Evolutionary conservation across 2,329 filamentous ascomycete species (phyloP).

Genomic region (Lecanicillium sp.): DNA sequence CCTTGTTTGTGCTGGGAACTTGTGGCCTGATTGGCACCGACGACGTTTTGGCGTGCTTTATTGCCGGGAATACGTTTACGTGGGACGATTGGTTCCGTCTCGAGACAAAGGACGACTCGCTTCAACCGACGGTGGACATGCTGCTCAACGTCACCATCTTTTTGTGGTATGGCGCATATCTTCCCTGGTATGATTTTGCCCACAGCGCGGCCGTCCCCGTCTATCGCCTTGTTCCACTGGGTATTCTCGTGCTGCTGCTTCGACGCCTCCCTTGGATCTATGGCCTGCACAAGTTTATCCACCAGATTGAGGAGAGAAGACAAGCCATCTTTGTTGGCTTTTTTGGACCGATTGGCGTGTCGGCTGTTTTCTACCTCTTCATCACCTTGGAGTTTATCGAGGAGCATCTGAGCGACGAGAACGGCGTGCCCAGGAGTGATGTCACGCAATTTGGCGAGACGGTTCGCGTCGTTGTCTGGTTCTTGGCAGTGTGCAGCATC

Average conservation of each 20-base stretch:
- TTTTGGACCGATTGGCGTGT: slow-evolving; percentile 87
- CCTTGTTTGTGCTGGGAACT: slow-evolving; percentile 79
- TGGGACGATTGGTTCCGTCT: slow-evolving; percentile 93
- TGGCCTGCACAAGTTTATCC: slow-evolving; percentile 64
- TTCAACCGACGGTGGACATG: slow-evolving; percentile 95
- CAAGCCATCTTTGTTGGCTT: slow-evolving; percentile 86
- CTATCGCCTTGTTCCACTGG: slow-evolving; percentile 64
- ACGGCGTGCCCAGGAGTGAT: slow-evolving; percentile 56
- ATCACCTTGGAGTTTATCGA: slow-evolving; percentile 67
- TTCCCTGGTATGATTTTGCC: slow-evolving; percentile 68
- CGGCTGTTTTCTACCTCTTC: slow-evolving; percentile 84
- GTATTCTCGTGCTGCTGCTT: slow-evolving; percentile 66
- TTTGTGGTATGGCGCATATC: slow-evolving; percentile 82
- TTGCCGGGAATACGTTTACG: slow-evolving; percentile 84
- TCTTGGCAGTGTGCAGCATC: slow-evolving; percentile 73
- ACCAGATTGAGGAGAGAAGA: slow-evolving; percentile 63
- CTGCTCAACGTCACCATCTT: slow-evolving; percentile 83
- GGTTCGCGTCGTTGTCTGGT: slow-evolving; percentile 73
- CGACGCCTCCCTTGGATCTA: slow-evolving; percentile 72
- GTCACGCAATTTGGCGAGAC: slow-evolving; percentile 57
- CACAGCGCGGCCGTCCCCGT: slow-evolving; percentile 62
- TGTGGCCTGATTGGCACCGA: slow-evolving; percentile 82
- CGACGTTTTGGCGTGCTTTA: slow-evolving; percentile 85
- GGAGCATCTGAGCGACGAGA: slow-evolving; percentile 38
- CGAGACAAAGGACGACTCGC: slow-evolving; percentile 79